These are phyloP conservation scores for Persicaria maculosa DNA, from an alignment of 148 eudicot genomes.

Conservation along the genomic window DNA sequence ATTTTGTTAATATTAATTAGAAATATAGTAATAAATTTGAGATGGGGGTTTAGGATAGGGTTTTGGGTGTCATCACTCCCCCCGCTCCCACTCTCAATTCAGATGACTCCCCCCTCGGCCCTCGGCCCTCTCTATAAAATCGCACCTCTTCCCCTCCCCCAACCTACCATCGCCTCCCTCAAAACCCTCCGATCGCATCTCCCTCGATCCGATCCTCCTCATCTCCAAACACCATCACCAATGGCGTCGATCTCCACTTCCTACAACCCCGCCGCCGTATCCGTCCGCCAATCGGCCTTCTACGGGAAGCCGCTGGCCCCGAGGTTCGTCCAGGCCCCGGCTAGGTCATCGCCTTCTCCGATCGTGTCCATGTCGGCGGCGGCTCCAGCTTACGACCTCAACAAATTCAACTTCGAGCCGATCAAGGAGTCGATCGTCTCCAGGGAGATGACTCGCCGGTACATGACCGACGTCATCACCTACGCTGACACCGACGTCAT, in stretches of 20 bases:
- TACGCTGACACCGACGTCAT: constrained; percentile 92
- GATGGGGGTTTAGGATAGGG: too few species aligned
- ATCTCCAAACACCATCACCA: background rate
- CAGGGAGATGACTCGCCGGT: constrained; percentile 87
- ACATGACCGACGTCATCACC: constrained; percentile 93
- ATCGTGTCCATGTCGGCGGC: constrained; percentile 34
- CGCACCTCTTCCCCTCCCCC: background rate
- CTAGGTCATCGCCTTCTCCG: background rate
- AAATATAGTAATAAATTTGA: too few species aligned
- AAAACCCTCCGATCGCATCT: background rate
- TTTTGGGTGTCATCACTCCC: background rate
- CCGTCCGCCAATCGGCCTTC: background rate
- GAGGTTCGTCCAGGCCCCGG: background rate
- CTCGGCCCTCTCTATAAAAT: background rate
- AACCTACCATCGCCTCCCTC: background rate
- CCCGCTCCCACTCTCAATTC: background rate
- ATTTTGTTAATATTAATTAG: too few species aligned
- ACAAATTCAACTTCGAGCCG: constrained; percentile 53
- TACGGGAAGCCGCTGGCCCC: constrained; percentile 6
- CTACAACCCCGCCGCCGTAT: constrained; percentile 7
- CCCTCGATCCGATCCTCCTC: background rate
- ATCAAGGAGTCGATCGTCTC: constrained; percentile 90
- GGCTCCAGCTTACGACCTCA: constrained; percentile 45
- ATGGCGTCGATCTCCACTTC: constrained; percentile 13
- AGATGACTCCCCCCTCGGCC: too few species aligned